Base-by-base conservation (phyloP, 1,284 basidiomycete species). In the Ganoderma meredithae region DNA sequence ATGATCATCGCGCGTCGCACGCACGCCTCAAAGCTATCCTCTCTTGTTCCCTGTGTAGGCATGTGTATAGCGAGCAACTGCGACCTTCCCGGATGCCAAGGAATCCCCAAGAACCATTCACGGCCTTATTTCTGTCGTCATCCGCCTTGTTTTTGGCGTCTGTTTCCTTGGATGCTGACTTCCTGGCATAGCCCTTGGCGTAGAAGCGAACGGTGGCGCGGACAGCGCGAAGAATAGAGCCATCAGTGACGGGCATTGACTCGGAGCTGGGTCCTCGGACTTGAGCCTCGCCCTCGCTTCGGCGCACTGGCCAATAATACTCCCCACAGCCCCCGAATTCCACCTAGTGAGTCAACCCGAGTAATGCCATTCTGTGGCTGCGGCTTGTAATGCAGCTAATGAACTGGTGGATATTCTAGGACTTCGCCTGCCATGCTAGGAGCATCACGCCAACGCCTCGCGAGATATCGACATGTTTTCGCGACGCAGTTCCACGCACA, bases 161-260 rank as follows among this genome's bases (percentile, higher is more conserved):
- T 13, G 3, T 15, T 15, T 53, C 27, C n/a, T 17, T 53, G 52
- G 47, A 17, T 31, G 27, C 15, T 27, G 52, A 19, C 44, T n/a
- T 8, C 44, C n/a, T 22, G 19, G 7, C 52, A 55, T 19, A 27
- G 52, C 52, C 52, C 27, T 12, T 27, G 52, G 7, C 7, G 27
- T 19, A 15, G 55, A 58, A 19, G 33, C 55, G 55, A 58, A 58
- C 33, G n/a, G n/a, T 8, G 55, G 55, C 33, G 31, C 19, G 1
- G 33, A 19, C 5, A 17, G 13, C 52, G 17, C 17, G 27, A 55
- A 19, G 36, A 36, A 1, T 1, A 36, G 36, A 36, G 36, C 52
- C 27, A 33, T 55, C 52, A 55, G 27, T 55, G 52, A 55, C 52
- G 17, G 52, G 17, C 52, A 33, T 31, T 58, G 55, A 58, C 55